phyloP scores from a whole-genome alignment of 2,329 filamentous ascomycete genomes.

The Zelopaecilomyces penicillatus region DNA sequence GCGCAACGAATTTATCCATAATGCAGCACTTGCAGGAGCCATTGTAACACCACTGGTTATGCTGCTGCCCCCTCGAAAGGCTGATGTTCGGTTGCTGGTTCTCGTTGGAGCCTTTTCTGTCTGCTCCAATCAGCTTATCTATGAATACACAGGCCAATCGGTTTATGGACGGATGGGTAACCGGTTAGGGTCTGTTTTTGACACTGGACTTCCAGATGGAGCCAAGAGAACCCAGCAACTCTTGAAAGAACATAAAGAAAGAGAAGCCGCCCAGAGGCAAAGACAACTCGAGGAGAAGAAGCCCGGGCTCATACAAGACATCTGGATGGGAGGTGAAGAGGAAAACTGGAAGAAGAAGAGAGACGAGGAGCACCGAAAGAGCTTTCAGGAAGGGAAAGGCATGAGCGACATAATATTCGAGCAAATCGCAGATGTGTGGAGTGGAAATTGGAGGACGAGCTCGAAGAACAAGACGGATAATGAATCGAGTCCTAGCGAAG shows the following conservation, averaged over 20 bases:
- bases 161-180: conserved; percentile 38
- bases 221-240: conserved; percentile 39
- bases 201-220: conserved; percentile 48
- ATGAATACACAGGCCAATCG: conserved; percentile 49
- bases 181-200: conserved; percentile 37
- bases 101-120: conserved; percentile 43
- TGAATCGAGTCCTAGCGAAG: conserved; percentile 9
- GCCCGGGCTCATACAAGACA: conserved; percentile 31
- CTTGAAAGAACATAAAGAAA: conserved; percentile 37
- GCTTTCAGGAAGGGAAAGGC: conserved; percentile 47
- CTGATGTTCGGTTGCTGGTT: conserved; percentile 42
- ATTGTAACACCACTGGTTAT: conserved; percentile 40
- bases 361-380: conserved; percentile 42
- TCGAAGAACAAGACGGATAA: conserved; percentile 21
- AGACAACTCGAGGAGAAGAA: conserved; percentile 22
- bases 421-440: conserved; percentile 47
- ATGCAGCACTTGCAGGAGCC: conserved; percentile 38
- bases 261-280: conserved; percentile 23
- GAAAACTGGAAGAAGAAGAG: conserved; percentile 47
- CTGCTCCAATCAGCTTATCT: conserved; percentile 45
- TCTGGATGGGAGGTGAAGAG: conserved; percentile 53
- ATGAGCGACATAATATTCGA: conserved; percentile 48
- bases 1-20: conserved; percentile 34
- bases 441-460: conserved; percentile 26
- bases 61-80: conserved; percentile 42